Percentiles rank a stretch among this genome's conserved stretches.
These are phyloP conservation scores for Tolypocladium cylindrosporum DNA, from an alignment of 2,329 filamentous ascomycete genomes.

Conservation along the genomic window DNA sequence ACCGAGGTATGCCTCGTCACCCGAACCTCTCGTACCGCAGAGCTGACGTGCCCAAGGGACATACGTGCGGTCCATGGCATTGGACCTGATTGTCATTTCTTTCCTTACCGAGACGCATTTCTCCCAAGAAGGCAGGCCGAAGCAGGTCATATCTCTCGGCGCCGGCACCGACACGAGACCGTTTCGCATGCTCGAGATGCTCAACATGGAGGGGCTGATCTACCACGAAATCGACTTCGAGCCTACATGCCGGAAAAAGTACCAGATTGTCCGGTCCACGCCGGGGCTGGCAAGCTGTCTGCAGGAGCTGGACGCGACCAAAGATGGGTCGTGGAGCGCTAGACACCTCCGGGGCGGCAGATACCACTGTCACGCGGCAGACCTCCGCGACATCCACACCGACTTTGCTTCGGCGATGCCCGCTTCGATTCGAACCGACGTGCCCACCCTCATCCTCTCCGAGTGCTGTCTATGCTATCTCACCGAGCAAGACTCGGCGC, in stretches of 20 bases:
- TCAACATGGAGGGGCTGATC: slow-evolving; percentile 34
- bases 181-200: slow-evolving; percentile 57
- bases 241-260: slow-evolving; percentile 59
- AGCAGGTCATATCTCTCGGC: slow-evolving; percentile 84
- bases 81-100: slow-evolving; percentile 64
- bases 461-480: slow-evolving; percentile 96
- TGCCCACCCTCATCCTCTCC: slow-evolving; percentile 80
- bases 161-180: slow-evolving; percentile 89
- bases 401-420: slow-evolving; percentile 2
- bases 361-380: slow-evolving; percentile 54
- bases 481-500: slow-evolving; percentile 49
- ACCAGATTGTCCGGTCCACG: slow-evolving; percentile 39
- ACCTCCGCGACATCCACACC: slow-evolving; percentile 51
- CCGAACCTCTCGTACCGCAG: background rate
- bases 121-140: slow-evolving; percentile 20
- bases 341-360: slow-evolving; percentile 27
- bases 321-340: slow-evolving; percentile 31
- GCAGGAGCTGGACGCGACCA: slow-evolving; percentile 16
- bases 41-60: slow-evolving; percentile 50
- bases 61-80: slow-evolving; percentile 78
- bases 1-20: slow-evolving; percentile 56
- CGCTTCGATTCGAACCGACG: slow-evolving; percentile 32
- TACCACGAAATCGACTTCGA: slow-evolving; percentile 95
- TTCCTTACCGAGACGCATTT: slow-evolving; percentile 47
- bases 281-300: slow-evolving; percentile 30